Evolutionary conservation across 2,329 filamentous ascomycete genomes (phyloP), one percentile per base, ranked within the genome.

Genomic region (Colletotrichum lindemuthianum): DNA sequence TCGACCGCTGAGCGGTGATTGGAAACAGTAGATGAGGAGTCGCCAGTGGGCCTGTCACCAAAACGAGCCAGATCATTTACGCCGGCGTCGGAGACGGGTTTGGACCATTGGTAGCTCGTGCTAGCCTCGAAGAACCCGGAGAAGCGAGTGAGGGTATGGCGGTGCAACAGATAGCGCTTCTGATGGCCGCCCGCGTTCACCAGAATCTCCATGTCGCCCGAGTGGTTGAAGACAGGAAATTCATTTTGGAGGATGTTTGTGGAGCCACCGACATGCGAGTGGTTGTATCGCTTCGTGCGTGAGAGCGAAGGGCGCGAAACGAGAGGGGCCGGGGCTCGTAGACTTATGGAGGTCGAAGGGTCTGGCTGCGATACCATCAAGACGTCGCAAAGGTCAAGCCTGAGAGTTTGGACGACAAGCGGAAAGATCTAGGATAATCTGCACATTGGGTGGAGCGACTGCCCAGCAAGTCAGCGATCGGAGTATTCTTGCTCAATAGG

Each of bases 111-210:
- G 61, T 90, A 88, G 71, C 88, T 93, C 48, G 90, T 93, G 73
- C 89, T 92, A 32, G 92, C 91, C 77, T 97, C 92, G 75, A 98
- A 98, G 81, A 97, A 97, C 13, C 93, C 93, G 6, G 93, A 97
- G 73, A 92, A 97, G 77, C 96, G 92, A 37, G 92, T 90, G 69
- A 98, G 81, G 44, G 95, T 97, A 72, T 97, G 86, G 65, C 90
- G 86, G 79, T 98, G 95, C 60, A 98, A 84, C 50, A 97, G 84
- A 75, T 97, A 98, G 66, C 91, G 86, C 74, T 92, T 92, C 77
- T 96, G 91, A 73, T 89, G 88, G 67, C 87, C 84, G 57, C 90
- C 82, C 12, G 87, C 85, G 73, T 84, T 86, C 72, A 97, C 86
- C 59, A 95, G 74, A 67, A 98, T 93, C 78, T 98, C 95, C 72